Conservation (phyloP, 495 filamentous ascomycete species). For the Neurospora sp. region DNA sequence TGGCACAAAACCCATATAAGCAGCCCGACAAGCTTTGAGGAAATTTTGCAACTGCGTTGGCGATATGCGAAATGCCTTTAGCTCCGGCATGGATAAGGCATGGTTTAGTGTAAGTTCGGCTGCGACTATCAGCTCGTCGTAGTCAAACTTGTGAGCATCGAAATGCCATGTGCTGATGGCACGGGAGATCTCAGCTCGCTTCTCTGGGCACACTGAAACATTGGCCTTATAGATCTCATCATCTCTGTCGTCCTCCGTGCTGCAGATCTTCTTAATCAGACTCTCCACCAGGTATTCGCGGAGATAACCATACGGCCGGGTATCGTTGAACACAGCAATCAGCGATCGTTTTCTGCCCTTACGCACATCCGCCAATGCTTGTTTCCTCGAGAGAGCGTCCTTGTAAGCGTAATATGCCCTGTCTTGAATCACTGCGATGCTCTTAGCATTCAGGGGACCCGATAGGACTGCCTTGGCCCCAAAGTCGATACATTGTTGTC, state of each 20-base stretch:
- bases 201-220: constrained; percentile 43
- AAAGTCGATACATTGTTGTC: constrained; percentile 64
- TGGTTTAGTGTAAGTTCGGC: constrained; percentile 81
- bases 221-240: constrained; percentile 30
- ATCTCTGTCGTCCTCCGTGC: constrained; percentile 42
- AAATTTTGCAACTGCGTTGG: constrained; percentile 63
- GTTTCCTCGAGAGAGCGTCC: constrained; percentile 57
- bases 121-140: constrained; percentile 77
- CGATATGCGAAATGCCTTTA: constrained; percentile 63
- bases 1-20: constrained; percentile 93
- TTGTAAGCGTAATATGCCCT: constrained; percentile 76
- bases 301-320: constrained; percentile 73
- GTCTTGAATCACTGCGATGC: constrained; percentile 62
- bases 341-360: constrained; percentile 76
- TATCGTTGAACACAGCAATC: constrained; percentile 80
- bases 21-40: constrained; percentile 68
- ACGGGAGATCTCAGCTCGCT: constrained; percentile 50
- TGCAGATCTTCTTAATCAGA: constrained; percentile 87
- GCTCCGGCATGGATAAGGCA: constrained; percentile 69
- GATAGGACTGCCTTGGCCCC: constrained; percentile 79
- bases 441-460: constrained; percentile 60
- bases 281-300: constrained; percentile 80
- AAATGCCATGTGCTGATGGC: constrained; percentile 81
- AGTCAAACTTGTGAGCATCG: constrained; percentile 75
- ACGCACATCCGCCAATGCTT: constrained; percentile 53